These are phyloP conservation scores for Decorospora gaudefroyi DNA, from an alignment of 2,329 filamentous ascomycete genomes.

Conservation along the genomic window DNA sequence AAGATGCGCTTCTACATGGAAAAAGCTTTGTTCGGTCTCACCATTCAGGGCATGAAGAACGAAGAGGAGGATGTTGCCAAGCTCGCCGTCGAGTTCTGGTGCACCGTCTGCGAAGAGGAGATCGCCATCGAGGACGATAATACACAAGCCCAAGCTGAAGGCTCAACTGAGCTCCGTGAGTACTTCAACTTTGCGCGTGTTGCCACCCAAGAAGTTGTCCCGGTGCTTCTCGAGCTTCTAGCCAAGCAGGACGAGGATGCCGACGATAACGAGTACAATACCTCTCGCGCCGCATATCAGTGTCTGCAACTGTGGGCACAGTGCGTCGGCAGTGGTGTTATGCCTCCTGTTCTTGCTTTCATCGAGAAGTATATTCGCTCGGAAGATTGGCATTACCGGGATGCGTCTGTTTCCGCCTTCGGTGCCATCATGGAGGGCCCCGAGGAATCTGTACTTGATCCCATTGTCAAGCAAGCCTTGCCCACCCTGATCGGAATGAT, in stretches of 20 bases:
- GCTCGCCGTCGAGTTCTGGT: constrained; percentile 98
- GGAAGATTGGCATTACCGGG: constrained; percentile 92
- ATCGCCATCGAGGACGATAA: constrained; percentile 98
- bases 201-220: constrained; percentile 90
- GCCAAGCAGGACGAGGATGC: constrained; percentile 99
- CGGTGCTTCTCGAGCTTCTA: constrained; percentile 83
- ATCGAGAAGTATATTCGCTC: constrained; percentile 88
- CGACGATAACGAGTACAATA: constrained; percentile 95
- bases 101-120: constrained; percentile 99
- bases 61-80: constrained; percentile 98
- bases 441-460: constrained; percentile 87
- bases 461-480: constrained; percentile 93
- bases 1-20: constrained; percentile 99
- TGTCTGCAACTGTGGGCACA: constrained; percentile 94
- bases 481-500: constrained; percentile 91
- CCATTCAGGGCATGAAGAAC: constrained; percentile 97
- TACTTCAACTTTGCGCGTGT: constrained; percentile 97
- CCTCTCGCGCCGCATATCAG: constrained; percentile 93
- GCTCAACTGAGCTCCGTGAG: constrained; percentile 79
- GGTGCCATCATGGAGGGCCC: constrained; percentile 99
- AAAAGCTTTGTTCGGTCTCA: constrained; percentile 96
- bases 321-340: constrained; percentile 82
- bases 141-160: constrained; percentile 70
- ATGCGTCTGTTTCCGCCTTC: constrained; percentile 95
- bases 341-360: constrained; percentile 83